Conservation (phyloP, 208 protist species). For the Trypanosoma brucei region DNA sequence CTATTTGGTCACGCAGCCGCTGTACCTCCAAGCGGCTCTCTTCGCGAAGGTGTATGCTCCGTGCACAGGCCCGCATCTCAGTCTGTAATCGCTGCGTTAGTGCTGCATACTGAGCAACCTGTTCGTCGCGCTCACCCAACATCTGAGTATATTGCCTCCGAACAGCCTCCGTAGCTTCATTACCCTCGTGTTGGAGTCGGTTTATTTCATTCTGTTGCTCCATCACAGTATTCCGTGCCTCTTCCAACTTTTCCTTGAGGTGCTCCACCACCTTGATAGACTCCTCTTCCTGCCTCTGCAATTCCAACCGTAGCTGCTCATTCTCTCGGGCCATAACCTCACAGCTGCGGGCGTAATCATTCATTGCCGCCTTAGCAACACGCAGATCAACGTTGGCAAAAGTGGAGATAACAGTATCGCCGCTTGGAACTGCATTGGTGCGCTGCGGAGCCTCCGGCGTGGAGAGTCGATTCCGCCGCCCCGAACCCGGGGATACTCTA, state of each 20-base stretch:
- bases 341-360: constrained; percentile 43
- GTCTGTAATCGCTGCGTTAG: constrained; percentile 49
- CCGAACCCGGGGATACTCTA: neutral
- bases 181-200: constrained; percentile 29
- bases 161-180: constrained; percentile 27
- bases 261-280: constrained; percentile 48
- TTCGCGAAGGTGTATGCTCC: constrained; percentile 57
- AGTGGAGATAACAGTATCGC: constrained; percentile 46
- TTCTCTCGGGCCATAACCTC: constrained; percentile 38
- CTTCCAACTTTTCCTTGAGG: constrained; percentile 42
- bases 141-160: constrained; percentile 42
- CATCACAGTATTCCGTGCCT: constrained; percentile 22
- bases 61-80: constrained; percentile 51
- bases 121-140: constrained; percentile 57
- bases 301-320: constrained; percentile 34
- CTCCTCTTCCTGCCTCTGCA: constrained; percentile 49
- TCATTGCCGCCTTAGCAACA: constrained; percentile 36
- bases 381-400: constrained; percentile 58
- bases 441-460: constrained; percentile 1
- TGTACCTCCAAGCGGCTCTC: constrained; percentile 59
- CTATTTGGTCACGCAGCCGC: constrained; percentile 56
- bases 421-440: neutral
- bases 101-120: constrained; percentile 47
- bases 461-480: constrained; percentile 4
- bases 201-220: constrained; percentile 36